phyloP scores from a whole-genome alignment of 2,329 filamentous ascomycete genomes.

The Penicillium sp. region DNA sequence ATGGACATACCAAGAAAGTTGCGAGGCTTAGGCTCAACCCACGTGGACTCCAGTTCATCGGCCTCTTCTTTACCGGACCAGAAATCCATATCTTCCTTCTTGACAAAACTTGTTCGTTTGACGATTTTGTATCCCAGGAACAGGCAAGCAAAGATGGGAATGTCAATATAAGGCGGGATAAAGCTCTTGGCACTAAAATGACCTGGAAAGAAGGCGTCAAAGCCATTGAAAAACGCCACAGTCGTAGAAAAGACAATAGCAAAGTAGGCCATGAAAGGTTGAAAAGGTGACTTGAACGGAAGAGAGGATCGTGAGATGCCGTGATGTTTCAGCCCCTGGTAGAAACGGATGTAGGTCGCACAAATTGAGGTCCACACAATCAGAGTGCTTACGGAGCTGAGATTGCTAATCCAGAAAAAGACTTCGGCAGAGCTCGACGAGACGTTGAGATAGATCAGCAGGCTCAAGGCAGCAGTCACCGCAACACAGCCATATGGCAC shows the following conservation, averaged over 20 bases:
- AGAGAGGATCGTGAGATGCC: constrained; percentile 62
- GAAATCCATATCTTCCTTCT: constrained; percentile 29
- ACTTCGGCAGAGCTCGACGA: constrained; percentile 60
- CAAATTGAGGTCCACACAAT: constrained; percentile 54
- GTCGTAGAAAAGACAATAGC: constrained; percentile 55
- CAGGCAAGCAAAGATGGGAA: constrained; percentile 52
- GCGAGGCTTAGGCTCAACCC: constrained; percentile 31
- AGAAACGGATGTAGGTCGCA: constrained; percentile 66
- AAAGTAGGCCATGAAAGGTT: constrained; percentile 68
- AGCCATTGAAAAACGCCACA: constrained; percentile 64
- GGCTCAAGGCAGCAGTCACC: constrained; percentile 60
- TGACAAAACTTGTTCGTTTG: constrained; percentile 36
- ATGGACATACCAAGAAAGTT: constrained; percentile 27
- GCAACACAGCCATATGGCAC: constrained; percentile 68
- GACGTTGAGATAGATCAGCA: constrained; percentile 70
- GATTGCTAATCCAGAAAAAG: constrained; percentile 44
- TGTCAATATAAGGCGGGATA: constrained; percentile 55
- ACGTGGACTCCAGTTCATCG: constrained; percentile 25
- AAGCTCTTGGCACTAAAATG: constrained; percentile 55
- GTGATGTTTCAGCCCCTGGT: constrained; percentile 62
- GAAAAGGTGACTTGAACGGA: constrained; percentile 64
- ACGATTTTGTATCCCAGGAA: constrained; percentile 42
- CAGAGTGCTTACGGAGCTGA: constrained; percentile 29
- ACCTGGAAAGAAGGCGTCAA: constrained; percentile 43
- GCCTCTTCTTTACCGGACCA: constrained; percentile 26